Evolutionary conservation across 257 asterid genomes (phyloP).

Genomic region (Marsdenia floribunda): DNA sequence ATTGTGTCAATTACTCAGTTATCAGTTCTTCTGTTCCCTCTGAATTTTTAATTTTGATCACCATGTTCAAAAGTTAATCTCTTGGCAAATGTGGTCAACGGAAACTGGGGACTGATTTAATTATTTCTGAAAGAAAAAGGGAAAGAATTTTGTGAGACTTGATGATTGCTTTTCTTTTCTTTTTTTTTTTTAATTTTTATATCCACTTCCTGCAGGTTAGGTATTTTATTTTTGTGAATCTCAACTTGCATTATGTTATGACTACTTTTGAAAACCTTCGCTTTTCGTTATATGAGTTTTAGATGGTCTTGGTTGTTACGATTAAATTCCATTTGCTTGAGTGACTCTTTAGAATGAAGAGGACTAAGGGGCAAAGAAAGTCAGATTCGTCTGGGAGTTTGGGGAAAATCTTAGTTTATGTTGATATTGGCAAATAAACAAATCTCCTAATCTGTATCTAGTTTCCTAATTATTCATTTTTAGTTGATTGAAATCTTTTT

Average conservation of each 20-base stretch:
- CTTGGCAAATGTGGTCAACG: neutral
- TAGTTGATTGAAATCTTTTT: neutral
- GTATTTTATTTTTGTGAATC: neutral
- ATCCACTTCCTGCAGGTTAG: neutral
- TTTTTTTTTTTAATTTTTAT: too few species aligned
- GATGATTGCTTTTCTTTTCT: neutral
- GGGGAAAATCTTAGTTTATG: neutral
- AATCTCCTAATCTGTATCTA: neutral
- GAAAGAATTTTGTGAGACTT: neutral
- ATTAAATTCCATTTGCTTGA: neutral
- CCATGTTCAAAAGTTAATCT: neutral
- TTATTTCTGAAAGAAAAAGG: neutral
- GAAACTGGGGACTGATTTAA: neutral
- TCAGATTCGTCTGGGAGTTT: neutral
- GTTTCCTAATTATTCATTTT: neutral
- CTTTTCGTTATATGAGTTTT: neutral
- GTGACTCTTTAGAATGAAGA: neutral
- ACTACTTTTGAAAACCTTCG: too few species aligned
- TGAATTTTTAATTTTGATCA: neutral
- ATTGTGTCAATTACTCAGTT: neutral
- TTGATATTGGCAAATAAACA: neutral
- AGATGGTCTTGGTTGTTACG: neutral
- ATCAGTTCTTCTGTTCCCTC: neutral
- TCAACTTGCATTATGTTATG: neutral
- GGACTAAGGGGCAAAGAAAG: neutral